These are phyloP conservation scores for Podospora sp. DNA, from an alignment of 495 filamentous ascomycete genomes.

Conservation along the genomic window DNA sequence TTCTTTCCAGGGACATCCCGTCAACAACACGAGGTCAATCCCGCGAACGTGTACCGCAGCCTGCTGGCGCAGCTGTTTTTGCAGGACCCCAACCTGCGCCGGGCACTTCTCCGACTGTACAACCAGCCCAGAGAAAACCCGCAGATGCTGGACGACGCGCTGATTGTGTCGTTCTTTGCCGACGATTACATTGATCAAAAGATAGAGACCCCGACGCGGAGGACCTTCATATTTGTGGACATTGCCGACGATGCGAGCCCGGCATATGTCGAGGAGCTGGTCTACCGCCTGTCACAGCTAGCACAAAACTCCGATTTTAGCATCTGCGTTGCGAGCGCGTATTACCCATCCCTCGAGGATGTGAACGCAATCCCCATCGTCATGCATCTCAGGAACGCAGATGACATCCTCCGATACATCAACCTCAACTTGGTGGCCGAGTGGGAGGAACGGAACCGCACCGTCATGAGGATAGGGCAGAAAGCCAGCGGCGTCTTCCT, in stretches of 20 bases:
- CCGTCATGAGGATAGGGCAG: slow-evolving; percentile 31
- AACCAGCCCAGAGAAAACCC: slow-evolving; percentile 22
- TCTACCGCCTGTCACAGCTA: slow-evolving; percentile 35
- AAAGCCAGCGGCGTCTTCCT: slow-evolving; percentile 41
- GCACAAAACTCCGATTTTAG: slow-evolving; percentile 43
- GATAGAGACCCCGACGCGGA: slow-evolving; percentile 30
- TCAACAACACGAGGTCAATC: slow-evolving; percentile 25
- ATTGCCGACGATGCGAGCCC: slow-evolving; percentile 35
- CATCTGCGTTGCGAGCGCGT: slow-evolving; percentile 39
- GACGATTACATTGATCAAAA: slow-evolving; percentile 40
- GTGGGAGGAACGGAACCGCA: slow-evolving; percentile 38
- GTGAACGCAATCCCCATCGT: slow-evolving; percentile 34
- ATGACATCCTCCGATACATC: slow-evolving; percentile 41
- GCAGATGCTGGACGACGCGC: slow-evolving; percentile 32
- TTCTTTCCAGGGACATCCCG: slow-evolving; percentile 23
- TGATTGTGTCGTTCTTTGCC: slow-evolving; percentile 39
- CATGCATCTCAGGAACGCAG: slow-evolving; percentile 38
- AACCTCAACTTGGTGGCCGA: slow-evolving; percentile 38
- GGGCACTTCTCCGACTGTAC: slow-evolving; percentile 28
- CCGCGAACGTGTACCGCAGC: slow-evolving; percentile 36
- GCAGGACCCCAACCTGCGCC: slow-evolving; percentile 37
- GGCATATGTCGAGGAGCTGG: slow-evolving; percentile 35
- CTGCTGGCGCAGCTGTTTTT: slow-evolving; percentile 40
- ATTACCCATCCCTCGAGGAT: slow-evolving; percentile 30
- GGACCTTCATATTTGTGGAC: slow-evolving; percentile 44